Percentiles rank a stretch among this genome's conserved stretches.
phyloP scores from a whole-genome alignment of 192 early-diverging fungal genomes.

The Entomortierella beljakovae region DNA sequence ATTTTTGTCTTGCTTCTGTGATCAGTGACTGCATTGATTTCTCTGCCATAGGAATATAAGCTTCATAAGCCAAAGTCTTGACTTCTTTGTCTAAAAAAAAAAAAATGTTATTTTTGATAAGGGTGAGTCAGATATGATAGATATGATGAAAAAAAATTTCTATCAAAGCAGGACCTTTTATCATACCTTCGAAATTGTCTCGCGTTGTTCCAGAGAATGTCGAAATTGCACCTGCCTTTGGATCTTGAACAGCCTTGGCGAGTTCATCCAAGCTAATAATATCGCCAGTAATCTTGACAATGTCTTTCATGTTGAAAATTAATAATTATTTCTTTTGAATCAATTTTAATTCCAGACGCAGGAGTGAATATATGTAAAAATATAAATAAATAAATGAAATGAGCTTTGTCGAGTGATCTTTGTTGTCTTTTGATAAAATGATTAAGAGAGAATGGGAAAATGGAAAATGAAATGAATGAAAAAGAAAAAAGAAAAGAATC shows the following conservation, averaged over 20 bases:
- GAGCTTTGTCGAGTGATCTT: not conserved
- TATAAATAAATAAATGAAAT: not conserved
- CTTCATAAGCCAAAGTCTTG: constrained; percentile 83
- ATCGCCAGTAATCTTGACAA: constrained; percentile 68
- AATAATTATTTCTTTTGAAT: too few relatives aligned
- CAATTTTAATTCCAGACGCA: too few relatives aligned
- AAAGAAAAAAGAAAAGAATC: not conserved
- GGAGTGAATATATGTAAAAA: not conserved
- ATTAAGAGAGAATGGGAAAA: not conserved
- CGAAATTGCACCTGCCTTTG: constrained; percentile 86
- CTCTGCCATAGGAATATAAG: constrained; percentile 89
- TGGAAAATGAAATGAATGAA: not conserved
- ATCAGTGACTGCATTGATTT: constrained; percentile 75
- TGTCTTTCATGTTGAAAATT: constrained; percentile 43
- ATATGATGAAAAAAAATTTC: constrained; percentile 4
- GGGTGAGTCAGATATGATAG: not conserved
- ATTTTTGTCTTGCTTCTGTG: constrained; percentile 70
- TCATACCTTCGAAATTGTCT: constrained; percentile 79
- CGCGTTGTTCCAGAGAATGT: constrained; percentile 92
- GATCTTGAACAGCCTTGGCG: constrained; percentile 71
- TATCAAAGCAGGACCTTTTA: not conserved
- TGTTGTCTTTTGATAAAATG: not conserved
- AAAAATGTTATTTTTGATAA: not conserved
- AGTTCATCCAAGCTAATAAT: constrained; percentile 68
- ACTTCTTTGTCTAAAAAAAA: constrained; percentile 70